A percentile compares a stretch with the other conserved stretches of the same genome.
Evolutionary conservation across 2,329 filamentous ascomycete species (phyloP).

Genomic region (Aspergillus unguis): DNA sequence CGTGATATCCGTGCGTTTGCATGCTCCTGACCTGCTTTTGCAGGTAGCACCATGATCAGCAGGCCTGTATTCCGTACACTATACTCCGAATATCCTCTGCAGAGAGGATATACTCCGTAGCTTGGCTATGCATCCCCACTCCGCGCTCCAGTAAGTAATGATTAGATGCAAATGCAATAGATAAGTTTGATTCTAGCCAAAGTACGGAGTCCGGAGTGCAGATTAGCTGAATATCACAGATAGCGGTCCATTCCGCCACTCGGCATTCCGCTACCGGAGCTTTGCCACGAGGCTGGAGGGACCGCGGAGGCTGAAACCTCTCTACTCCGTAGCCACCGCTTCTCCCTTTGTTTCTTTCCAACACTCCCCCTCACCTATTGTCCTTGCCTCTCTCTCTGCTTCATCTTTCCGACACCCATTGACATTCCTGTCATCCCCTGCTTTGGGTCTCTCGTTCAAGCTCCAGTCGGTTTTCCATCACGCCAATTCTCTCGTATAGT

Average conservation of each 20-base stretch:
- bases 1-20: too few relatives aligned
- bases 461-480: neutral
- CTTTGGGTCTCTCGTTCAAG: neutral
- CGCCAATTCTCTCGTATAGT: neutral
- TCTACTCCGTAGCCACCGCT: neutral
- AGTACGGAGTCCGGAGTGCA: too few relatives aligned
- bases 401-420: neutral
- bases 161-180: too few relatives aligned
- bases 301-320: neutral
- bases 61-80: too few relatives aligned
- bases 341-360: neutral
- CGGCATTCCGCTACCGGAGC: slow-evolving; percentile 17
- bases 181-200: too few relatives aligned
- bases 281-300: neutral
- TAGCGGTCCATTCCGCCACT: slow-evolving; percentile 13
- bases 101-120: too few relatives aligned
- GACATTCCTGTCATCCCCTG: neutral
- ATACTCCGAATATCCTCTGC: too few relatives aligned
- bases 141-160: too few relatives aligned
- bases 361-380: neutral
- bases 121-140: too few relatives aligned
- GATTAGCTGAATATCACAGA: slow-evolving; percentile 20
- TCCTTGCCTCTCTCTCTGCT: neutral
- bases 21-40: too few relatives aligned
- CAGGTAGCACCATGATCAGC: too few relatives aligned